These are phyloP conservation scores for Cornus florida DNA, from an alignment of 148 eudicot genomes.

Conservation along the genomic window DNA sequence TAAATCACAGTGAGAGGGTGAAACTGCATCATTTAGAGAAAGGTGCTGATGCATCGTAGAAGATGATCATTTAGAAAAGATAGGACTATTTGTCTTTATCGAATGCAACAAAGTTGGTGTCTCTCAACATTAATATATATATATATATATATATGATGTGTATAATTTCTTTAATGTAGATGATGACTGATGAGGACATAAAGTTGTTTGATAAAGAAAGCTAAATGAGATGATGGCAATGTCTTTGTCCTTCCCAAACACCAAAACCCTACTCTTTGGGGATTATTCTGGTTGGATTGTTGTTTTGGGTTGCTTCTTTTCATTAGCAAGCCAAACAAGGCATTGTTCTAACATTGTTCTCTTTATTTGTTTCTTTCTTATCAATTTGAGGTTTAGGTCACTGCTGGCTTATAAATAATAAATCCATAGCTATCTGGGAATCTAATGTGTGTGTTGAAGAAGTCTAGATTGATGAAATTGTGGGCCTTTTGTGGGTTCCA, in stretches of 20 bases:
- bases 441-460: background rate
- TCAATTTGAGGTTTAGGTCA: constrained; percentile 4
- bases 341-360: background rate
- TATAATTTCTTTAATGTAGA: background rate
- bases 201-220: constrained; percentile 27
- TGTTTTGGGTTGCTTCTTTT: background rate
- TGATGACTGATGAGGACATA: constrained; percentile 37
- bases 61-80: no score
- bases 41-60: no score
- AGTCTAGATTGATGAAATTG: background rate
- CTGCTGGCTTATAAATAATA: background rate
- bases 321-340: constrained; percentile 6
- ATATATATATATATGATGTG: background rate
- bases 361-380: constrained; percentile 9
- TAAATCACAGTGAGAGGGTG: no score
- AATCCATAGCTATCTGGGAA: no score
- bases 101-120: constrained; percentile 23
- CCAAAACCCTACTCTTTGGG: constrained; percentile 5
- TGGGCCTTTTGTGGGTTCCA: constrained; percentile 2
- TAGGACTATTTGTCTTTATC: constrained; percentile 6
- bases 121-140: constrained; percentile 1
- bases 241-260: constrained; percentile 3
- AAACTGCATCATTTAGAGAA: no score
- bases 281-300: constrained; percentile 9
- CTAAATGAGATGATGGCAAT: constrained; percentile 18